These are phyloP conservation scores for Termitomyces sp. DNA, from an alignment of 768 basidiomycete genomes.

Conservation along the genomic window DNA sequence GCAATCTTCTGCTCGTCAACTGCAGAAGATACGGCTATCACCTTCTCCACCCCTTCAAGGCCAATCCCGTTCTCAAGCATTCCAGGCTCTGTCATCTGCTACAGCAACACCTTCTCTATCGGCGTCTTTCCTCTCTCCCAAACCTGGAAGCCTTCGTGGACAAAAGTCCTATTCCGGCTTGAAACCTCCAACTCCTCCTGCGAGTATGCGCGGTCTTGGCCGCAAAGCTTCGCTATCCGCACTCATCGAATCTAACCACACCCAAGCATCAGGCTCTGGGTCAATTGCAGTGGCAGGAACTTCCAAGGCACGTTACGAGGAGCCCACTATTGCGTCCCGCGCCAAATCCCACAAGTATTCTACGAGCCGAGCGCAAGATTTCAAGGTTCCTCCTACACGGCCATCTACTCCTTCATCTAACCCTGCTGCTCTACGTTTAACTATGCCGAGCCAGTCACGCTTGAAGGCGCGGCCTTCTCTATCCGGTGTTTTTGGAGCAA, in stretches of 20 bases:
- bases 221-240: constrained; percentile 80
- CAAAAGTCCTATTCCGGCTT: constrained; percentile 83
- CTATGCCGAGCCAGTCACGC: constrained; percentile 81
- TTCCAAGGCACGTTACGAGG: constrained; percentile 58
- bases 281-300: constrained; percentile 28
- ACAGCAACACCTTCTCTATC: constrained; percentile 44
- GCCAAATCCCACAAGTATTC: constrained; percentile 69
- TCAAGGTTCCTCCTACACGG: constrained; percentile 67
- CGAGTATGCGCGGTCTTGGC: constrained; percentile 53
- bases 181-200: constrained; percentile 70
- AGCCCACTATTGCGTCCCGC: constrained; percentile 76
- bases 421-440: constrained; percentile 71
- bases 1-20: constrained; percentile 60
- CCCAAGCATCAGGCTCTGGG: constrained; percentile 54
- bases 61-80: constrained; percentile 53
- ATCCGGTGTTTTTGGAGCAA: constrained; percentile 64
- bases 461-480: constrained; percentile 71
- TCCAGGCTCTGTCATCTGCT: constrained; percentile 48
- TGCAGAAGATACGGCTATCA: constrained; percentile 61
- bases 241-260: constrained; percentile 53
- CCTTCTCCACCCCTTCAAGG: constrained; percentile 64
- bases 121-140: constrained; percentile 56
- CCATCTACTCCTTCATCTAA: constrained; percentile 79
- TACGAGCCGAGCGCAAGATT: constrained; percentile 60
- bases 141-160: constrained; percentile 70